Evolutionary conservation across 2,329 filamentous ascomycete species (phyloP), one percentile per base, ranked within the genome.

Genomic region (Talaromyces sp.): DNA sequence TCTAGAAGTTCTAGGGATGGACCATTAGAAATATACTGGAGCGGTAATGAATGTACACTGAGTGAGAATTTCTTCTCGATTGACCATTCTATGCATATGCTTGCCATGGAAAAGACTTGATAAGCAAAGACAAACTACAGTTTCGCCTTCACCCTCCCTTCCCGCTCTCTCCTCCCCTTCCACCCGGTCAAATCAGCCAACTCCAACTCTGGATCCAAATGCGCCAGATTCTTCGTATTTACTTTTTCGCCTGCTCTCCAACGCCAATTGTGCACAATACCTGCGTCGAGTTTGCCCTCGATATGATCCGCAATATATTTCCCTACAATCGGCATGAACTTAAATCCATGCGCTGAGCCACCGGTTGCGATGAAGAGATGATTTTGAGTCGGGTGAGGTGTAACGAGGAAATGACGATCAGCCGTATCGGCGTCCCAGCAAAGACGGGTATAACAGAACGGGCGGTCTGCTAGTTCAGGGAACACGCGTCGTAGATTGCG

Each of bases 311-410:
- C 69, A n/a, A 77, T 72, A 50, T 88, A 88, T 63, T 83, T 81
- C 3, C 86, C 86, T 66, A 87, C 83, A 25, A 82, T 83, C 0
- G 86, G 86, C 28, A 88, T 75, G 69, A 90, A 87, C 71, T 88
- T 88, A 81, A 83, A 88, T 33, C 83, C 82, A 69, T 88, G 86
- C 66, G 88, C 86, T 12, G 84, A 87, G 1, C 86, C 86, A 12
- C 84, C 86, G 0, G 83, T 83, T 0, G 86, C 86, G 25, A 89
- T 71, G 71, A 83, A 87, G 14, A 89, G 72, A 63, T 84, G 84
- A 9, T 79, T 73, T 5, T 78, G 72, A 64, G 84, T 78, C 2
- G 84, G 81, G 69, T 83, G 80, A 33, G 66, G 71, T 7, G 81
- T 80, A 67, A 88, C 82, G 60, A 88, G 76, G 67, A 86, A 86